Conservation (phyloP, 139 green algal genomes). For the Chlamydomonas schloesseri region DNA sequence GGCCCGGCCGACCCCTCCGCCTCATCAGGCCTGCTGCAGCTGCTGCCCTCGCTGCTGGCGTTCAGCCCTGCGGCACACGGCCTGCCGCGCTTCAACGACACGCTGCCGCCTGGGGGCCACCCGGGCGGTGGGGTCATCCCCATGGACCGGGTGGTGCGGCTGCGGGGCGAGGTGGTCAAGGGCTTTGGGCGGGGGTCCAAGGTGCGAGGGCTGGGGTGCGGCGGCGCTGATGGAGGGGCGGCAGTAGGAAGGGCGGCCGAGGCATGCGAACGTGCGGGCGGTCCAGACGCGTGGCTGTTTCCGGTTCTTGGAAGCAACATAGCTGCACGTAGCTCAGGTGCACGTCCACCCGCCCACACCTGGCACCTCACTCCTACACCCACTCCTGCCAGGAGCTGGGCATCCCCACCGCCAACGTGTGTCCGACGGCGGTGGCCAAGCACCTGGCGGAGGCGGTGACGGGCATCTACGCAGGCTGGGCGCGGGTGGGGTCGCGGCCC, state of each 20-base stretch:
- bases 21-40: constrained; percentile 48
- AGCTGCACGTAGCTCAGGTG: too few species aligned
- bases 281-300: too few species aligned
- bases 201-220: constrained; percentile 39
- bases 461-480: constrained; percentile 89
- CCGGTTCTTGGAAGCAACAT: too few species aligned
- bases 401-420: constrained; percentile 95
- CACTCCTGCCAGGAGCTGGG: constrained; percentile 84
- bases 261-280: too few species aligned
- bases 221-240: background rate
- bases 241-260: too few species aligned
- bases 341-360: too few species aligned
- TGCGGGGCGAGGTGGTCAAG: constrained; percentile 88
- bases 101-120: constrained; percentile 39
- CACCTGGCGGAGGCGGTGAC: constrained; percentile 81
- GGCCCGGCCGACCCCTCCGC: background rate
- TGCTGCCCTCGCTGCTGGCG: constrained; percentile 87
- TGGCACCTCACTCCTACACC: too few species aligned
- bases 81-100: constrained; percentile 83
- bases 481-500: constrained; percentile 51
- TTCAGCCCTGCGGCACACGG: constrained; percentile 68
- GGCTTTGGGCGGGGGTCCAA: constrained; percentile 93
- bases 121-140: constrained; percentile 47
- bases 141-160: constrained; percentile 69
- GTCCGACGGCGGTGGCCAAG: constrained; percentile 64